Evolutionary conservation across 1,139 yeast genomes (phyloP), one percentile per base, ranked within the genome.

Genomic region (Geotrichum citri-aurantii): DNA sequence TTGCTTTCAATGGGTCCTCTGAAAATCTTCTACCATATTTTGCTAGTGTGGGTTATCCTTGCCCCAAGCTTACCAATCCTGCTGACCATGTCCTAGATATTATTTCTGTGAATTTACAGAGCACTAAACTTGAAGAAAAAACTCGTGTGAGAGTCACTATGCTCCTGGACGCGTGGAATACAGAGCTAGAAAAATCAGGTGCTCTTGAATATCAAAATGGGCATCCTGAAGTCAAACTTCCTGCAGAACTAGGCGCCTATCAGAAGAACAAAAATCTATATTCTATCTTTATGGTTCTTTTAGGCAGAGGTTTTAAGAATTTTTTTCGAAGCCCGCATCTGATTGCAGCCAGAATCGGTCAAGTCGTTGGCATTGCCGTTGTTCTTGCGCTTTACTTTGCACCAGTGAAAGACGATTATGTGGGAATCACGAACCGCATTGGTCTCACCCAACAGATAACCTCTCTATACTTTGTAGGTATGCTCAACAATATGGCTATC

Each of bases 391-490:
- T 90, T 50, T 89, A 79, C 68, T 88, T 84, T 74, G 79, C 96
- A 0, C 93, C 95, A 2, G 71, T 89, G 58, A 80, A 77, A 60
- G 76, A 83, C 62, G 75, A 78, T 50, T 80, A 79, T 60, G 78
- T 81, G 12, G 88, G 95, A 37, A 78, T 88, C 31, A 75, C 75
- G 48, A 83, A 88, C 69, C 76, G 95, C 63, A 73, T 90, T 21
- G 96, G 96, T 3, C 73, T 88, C 55, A 79, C 86, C 7, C 96
- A 89, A 71, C 90, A 88, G 68, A 80, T 85, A 2, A 77, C 86
- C 24, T 83, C 90, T 29, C 71, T 89, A 55, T 89, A 86, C 67
- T 90, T 84, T 69, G 84, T 85, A 55, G 96, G 97, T 0, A 83
- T 89, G 78, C 77, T 89, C 54, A 87, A 86, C 66, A 89, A 88